Evolutionary conservation across 768 basidiomycete genomes (phyloP), one percentile per base, ranked within the genome.

Genomic region (Suillus decipiens): DNA sequence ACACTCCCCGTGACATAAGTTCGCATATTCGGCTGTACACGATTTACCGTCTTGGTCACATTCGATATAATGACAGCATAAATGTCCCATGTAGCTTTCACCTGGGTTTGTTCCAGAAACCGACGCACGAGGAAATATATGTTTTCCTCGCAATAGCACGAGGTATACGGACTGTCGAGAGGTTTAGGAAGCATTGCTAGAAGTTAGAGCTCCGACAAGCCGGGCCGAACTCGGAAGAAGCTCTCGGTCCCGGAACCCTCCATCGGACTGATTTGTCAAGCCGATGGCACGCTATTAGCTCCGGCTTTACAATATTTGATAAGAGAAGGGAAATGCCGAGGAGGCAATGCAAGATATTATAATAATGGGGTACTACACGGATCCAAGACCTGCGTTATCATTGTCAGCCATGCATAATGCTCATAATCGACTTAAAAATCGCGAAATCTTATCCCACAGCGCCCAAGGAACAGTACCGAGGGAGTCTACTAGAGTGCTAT

Each of bases 111-210:
- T 36, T 69, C 60, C 12, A 74, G 64, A 67, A 90, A 84, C 5
- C 67, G 72, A 53, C 81, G 73, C 15, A 78, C 80, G 1, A 92
- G 79, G 47, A 87, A 74, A 65, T 89, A 90, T 39, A 89, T 75
- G 70, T 91, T 90, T 72, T 91, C 90, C 77, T 92, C 89, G 74
- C 89, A 91, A 63, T 85, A 91, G 68, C 77, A 83, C 4, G 76
- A 77, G 1, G 88, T 90, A 73, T 89, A 89, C 34, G 77, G 63
- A 63, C 72, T 72, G 61, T 78, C 69, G 39, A 33, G 33, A 61
- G 61, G 65, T 33, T 62, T 54, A 22, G 69, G 69, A 48, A 70
- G 66, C 53, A 72, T 71, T 33, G 41, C 22, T 51, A 47, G 5
- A n/a, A 7, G 22, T 72, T 74, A 41, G 54, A 47, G 71, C 71